Evolutionary conservation across 768 basidiomycete species (phyloP).

Genomic region (Sistotremastrum suecicum): DNA sequence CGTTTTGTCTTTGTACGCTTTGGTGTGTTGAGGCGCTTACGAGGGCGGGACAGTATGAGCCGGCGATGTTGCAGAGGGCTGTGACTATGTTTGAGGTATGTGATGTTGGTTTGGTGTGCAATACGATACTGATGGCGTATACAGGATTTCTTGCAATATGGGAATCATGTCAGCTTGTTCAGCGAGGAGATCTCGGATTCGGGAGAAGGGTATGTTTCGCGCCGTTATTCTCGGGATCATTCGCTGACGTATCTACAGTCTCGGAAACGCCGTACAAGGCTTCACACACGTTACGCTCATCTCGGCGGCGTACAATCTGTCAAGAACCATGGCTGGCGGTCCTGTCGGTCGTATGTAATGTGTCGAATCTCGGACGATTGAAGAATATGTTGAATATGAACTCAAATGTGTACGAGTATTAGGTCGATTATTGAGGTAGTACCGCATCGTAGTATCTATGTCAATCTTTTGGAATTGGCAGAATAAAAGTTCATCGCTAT

Average conservation of each 20-base stretch:
- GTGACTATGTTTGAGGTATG: constrained; percentile 83
- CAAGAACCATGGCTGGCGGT: constrained; percentile 32
- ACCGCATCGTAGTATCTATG: too few species aligned
- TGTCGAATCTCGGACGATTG: too few species aligned
- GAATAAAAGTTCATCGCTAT: too few species aligned
- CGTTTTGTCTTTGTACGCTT: constrained; percentile 79
- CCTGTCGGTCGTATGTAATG: too few species aligned
- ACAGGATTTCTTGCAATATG: constrained; percentile 66
- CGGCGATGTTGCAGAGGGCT: constrained; percentile 46
- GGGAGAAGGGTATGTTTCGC: constrained; percentile 54
- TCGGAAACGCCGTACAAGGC: constrained; percentile 82
- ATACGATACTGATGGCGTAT: not conserved
- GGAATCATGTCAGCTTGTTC: constrained; percentile 79
- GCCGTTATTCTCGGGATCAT: not conserved
- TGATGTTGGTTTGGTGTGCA: not conserved
- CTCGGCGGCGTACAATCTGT: constrained; percentile 73
- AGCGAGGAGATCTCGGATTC: constrained; percentile 77
- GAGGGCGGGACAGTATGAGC: constrained; percentile 71
- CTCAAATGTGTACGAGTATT: too few species aligned
- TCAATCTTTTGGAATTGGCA: too few species aligned
- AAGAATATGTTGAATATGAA: too few species aligned
- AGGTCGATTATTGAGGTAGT: too few species aligned
- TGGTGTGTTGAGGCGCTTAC: constrained; percentile 87
- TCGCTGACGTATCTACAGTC: constrained; percentile 22
- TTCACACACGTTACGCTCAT: constrained; percentile 87